Percentiles rank a stretch among this genome's conserved stretches.
Evolutionary conservation across 2,329 filamentous ascomycete genomes (phyloP).

Genomic region (Botrytis fragariae): DNA sequence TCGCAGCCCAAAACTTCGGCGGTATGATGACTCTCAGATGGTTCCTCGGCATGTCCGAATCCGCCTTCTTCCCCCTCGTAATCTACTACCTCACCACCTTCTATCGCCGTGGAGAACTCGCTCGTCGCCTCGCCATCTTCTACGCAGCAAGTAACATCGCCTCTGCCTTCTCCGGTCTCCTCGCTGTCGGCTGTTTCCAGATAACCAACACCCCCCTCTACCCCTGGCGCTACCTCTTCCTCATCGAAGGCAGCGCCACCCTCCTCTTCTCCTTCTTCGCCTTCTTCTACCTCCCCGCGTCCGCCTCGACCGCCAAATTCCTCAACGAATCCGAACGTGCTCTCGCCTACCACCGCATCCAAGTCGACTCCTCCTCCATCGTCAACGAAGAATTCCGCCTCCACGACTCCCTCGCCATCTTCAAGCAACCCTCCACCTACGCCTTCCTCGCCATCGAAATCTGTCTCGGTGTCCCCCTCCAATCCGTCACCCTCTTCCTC

Average conservation of each 20-base stretch:
- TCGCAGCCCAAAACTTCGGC: slow-evolving; percentile 56
- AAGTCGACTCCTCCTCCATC: slow-evolving; percentile 61
- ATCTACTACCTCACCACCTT: slow-evolving; percentile 59
- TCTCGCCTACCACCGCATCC: slow-evolving; percentile 39
- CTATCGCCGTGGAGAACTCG: slow-evolving; percentile 69
- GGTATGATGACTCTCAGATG: slow-evolving; percentile 66
- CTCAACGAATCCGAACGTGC: slow-evolving; percentile 37
- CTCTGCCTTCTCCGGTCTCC: slow-evolving; percentile 50
- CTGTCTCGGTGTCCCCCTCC: slow-evolving; percentile 58
- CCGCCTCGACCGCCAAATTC: slow-evolving; percentile 36
- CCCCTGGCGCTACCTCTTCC: slow-evolving; percentile 52
- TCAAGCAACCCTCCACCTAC: slow-evolving; percentile 45
- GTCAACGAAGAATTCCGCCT: slow-evolving; percentile 54
- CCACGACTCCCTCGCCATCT: slow-evolving; percentile 51
- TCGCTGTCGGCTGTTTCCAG: slow-evolving; percentile 48
- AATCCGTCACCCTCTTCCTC: slow-evolving; percentile 53
- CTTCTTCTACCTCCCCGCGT: slow-evolving; percentile 40
- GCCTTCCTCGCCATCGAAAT: slow-evolving; percentile 53
- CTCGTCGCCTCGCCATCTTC: slow-evolving; percentile 68
- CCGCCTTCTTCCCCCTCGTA: slow-evolving; percentile 67
- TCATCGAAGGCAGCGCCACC: slow-evolving; percentile 42
- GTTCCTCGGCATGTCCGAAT: slow-evolving; percentile 63
- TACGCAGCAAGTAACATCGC: slow-evolving; percentile 44
- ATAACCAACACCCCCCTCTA: slow-evolving; percentile 49
- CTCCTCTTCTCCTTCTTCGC: slow-evolving; percentile 38